Evolutionary conservation across 2,329 filamentous ascomycete species (phyloP), one percentile per base, ranked within the genome.

Genomic region (Xylaria polymorpha): DNA sequence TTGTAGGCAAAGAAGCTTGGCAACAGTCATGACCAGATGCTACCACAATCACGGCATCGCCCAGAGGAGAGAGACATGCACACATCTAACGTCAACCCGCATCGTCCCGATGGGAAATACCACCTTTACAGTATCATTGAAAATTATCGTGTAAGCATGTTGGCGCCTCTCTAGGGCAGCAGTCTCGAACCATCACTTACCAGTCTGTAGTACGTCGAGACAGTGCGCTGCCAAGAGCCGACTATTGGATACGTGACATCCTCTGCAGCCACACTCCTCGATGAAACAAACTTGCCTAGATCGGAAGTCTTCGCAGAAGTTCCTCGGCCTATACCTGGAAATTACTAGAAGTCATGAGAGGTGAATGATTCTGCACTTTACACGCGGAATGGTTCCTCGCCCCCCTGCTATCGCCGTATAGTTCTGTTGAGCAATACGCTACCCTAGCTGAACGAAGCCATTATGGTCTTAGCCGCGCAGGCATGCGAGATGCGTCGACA

Each of bases 71-170:
- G 51, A 51, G 35, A 37, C 37, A 48, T 57, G 22, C 20, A 48
- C 35, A 61, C 41, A 59, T 32, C 1, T 20, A 66, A 35, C 62
- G 44, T 66, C 44, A 53, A 61, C 51, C 25, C 56, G 29, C 66
- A 62, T 69, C 7, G 37, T 25, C 35, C 20, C 39, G 20, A 59
- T 25, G 41, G 35, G 41, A 57, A 25, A 61, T 65, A 59, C 66
- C 29, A 69, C 62, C 61, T 35, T 69, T 66, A 65, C 61, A 10
- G 43, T 61, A 57, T 60, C 43, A 58, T 61, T 55, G 44, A 22
- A 43, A 62, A 66, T 61, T 41, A 51, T 69, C 51, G 51, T 66
- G 62, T 66, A 61, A 69, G 58, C 50, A 62, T n/a, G 41, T 32
- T 5, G n/a, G 39, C 35, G 55, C 15, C 58, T 61, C 51, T 46